Conservation (phyloP, 208 protist genomes). For the Phytomonas serpens region DNA sequence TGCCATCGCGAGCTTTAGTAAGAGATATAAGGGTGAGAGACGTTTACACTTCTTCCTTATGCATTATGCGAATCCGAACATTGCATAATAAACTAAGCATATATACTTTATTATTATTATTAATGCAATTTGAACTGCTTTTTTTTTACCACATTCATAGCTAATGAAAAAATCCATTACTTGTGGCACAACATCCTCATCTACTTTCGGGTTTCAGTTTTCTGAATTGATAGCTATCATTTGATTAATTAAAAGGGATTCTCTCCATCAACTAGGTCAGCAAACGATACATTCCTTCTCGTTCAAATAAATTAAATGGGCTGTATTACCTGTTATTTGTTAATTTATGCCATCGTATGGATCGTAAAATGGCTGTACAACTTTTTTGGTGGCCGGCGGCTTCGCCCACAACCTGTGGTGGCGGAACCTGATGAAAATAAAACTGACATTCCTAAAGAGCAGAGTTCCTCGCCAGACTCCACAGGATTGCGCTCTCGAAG, state of each 20-base stretch:
- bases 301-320: conserved; percentile 22
- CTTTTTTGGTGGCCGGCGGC: conserved; percentile 14
- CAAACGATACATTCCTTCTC: conserved; percentile 5
- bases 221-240: background rate
- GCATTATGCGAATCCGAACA: background rate
- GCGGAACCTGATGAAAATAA: background rate
- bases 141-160: background rate
- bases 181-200: background rate
- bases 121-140: background rate
- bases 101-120: background rate
- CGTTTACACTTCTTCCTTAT: background rate
- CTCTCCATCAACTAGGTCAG: background rate
- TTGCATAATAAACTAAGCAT: background rate
- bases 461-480: background rate
- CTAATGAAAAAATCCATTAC: background rate
- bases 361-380: conserved; percentile 22
- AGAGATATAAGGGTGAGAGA: background rate
- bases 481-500: background rate
- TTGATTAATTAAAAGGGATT: background rate
- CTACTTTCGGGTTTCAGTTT: background rate
- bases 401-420: background rate
- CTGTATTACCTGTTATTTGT: conserved; percentile 43
- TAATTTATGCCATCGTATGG: conserved; percentile 28
- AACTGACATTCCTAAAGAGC: background rate
- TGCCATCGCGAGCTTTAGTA: background rate